These are phyloP conservation scores for Chaetomium sp. DNA, from an alignment of 2,329 filamentous ascomycete genomes.

Conservation along the genomic window DNA sequence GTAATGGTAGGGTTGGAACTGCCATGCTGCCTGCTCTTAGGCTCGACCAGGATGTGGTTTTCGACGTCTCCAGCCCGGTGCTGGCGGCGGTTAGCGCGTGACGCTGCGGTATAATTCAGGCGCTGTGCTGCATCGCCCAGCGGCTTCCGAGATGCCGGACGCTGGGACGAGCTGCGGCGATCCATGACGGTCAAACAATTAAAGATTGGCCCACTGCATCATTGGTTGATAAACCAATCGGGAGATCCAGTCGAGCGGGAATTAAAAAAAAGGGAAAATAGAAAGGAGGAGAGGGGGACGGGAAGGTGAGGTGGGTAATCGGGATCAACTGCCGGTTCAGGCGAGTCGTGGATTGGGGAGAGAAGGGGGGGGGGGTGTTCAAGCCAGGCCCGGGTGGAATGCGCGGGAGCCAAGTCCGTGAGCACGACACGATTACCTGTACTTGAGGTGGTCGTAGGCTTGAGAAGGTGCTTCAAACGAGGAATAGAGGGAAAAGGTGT, in stretches of 20 bases:
- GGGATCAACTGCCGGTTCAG: neutral
- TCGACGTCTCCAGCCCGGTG: slow-evolving; percentile 12
- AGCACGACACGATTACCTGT: no score
- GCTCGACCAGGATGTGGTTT: slow-evolving; percentile 9
- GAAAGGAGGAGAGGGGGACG: neutral
- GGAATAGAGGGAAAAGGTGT: no score
- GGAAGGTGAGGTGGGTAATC: neutral
- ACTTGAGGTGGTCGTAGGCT: no score
- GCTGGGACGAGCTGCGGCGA: slow-evolving; percentile 14
- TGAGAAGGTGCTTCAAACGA: no score
- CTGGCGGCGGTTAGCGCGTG: slow-evolving; percentile 11
- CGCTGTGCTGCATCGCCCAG: slow-evolving; percentile 27
- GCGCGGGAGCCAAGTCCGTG: no score
- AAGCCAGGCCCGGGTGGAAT: neutral
- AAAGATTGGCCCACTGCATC: slow-evolving; percentile 5
- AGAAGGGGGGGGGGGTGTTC: neutral
- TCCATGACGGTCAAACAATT: slow-evolving; percentile 20
- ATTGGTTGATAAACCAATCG: neutral
- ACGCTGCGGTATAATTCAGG: slow-evolving; percentile 22
- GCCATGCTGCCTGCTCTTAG: slow-evolving; percentile 13
- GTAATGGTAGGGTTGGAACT: slow-evolving; percentile 9
- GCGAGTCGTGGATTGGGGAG: neutral
- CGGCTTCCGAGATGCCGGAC: slow-evolving; percentile 23
- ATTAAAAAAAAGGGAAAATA: neutral
- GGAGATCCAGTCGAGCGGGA: neutral